Base-by-base conservation (phyloP, 306 rosid genomes). In the Calophaca sinica region DNA sequence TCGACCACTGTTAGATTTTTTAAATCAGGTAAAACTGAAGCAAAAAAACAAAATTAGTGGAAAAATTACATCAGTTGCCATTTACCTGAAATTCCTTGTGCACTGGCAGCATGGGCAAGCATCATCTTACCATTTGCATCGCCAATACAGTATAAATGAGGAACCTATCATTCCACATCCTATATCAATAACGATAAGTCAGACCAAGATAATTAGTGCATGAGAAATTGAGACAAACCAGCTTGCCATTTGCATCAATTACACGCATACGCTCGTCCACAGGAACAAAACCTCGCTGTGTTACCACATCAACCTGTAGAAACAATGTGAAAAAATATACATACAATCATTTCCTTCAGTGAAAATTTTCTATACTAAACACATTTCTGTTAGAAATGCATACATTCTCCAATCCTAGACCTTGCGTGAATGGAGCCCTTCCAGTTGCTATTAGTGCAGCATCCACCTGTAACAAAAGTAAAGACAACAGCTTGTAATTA, bases 101-200 rank as follows among this genome's bases (percentile, higher is more conserved):
- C 98, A 55, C 96, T 94, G 72, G 96, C 97, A 66, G 97, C 97
- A 87, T 94, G 97, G 77, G 98, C 97, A 85, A 94, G 92, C 98
- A 94, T 94, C 96, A 94, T 87, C 87, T 94, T 91, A 72, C 97
- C 96, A 73, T 94, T 91, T 62, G 97, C 98, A 80, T 94, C 98
- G 42, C 98, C 97, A 71, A 94, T 91, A 86, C 98, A 94, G 82
- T 70, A 91, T 15, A 91, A 80, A 82, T 90, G 86, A 68, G 98
- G 98, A 48, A 91, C 97, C 98, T 94, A 74, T 33, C 51, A 73
- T 77, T 75, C 75, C 72, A 78, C 73, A 70, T 72, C 72, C 73
- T 81, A 31, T 32, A 55, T 83, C 69, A 80, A 72, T 44, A 62
- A 77, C 84, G 61, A 70, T 26, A 71, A 36, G 44, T 61, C 29